Evolutionary conservation across 805 yeast genomes (phyloP), one percentile per base, ranked within the genome.

Genomic region (Tetrapisispora pingtungensis): DNA sequence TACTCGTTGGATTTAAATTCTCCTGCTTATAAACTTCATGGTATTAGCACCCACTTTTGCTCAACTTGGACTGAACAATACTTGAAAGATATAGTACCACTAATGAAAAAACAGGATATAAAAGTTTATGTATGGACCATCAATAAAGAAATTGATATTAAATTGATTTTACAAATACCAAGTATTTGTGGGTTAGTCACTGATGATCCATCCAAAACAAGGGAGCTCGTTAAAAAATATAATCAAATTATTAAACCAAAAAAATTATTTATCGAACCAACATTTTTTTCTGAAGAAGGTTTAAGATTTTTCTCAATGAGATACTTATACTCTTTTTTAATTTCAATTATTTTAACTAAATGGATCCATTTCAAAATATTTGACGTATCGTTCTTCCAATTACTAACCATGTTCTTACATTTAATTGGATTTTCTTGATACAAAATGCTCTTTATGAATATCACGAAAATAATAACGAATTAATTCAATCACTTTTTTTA

Each of bases 111-210:
- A 13, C 50, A 62, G 18, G 59, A 62, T 32, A 62, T 70, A 26
- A 63, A 64, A 10, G 58, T 72, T 3, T 75, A 68, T 46, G 52
- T 72, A 3, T 77, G 83, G 83, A 77, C 82, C 1, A 65, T 75
- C 15, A 77, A 77, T 54, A 45, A 61, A 46, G 49, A 59, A 40
- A 40, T 52, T 19, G 60, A 61, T 51, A 44, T 63, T 58, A 40
- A 59, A 43, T 52, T 52, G 48, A 37, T 54, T 38, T 39, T 55
- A 18, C 59, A 59, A 22, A 42, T 61, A 30, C 63, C 65, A 28
- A 33, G 40, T 27, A 57, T 62, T 17, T 43, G 48, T 31, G 66
- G 65, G 33, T 49, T 55, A n/a, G 55, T 62, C 8, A 58, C 64
- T 1, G 66, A 62, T 46, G 53, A 57, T 41, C 65, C 65, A 18